Evolutionary conservation across 305 asterid species (phyloP), one percentile per base, ranked within the genome.

Genomic region (Stenogyne calaminthoides): DNA sequence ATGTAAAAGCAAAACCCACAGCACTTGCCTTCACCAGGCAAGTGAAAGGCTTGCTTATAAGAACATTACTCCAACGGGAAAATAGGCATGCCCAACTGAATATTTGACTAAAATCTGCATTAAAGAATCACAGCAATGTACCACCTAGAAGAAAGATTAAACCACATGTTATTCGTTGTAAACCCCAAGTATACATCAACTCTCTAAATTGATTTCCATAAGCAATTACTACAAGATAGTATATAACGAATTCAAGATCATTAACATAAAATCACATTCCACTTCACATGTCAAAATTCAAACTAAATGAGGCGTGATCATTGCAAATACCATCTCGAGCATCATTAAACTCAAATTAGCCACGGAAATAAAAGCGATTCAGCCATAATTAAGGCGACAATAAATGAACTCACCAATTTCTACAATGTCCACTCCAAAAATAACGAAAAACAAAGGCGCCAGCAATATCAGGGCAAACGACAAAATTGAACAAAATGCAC

Each of bases 1-100:
- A 15, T 67, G 67, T 71, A 59, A 57, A 2, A 75, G 68, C 36
- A 73, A 82, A 66, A 77, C 69, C 83, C 73, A 27, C 76, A 77
- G 67, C 66, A 74, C 86, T 76, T 54, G 80, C 87, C 84, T 67
- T 79, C 67, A 64, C 74, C 49, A 40, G 47, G 73, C 81, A 83
- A 85, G 86, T 77, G 83, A 79, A 83, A 75, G 79, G 75, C 59
- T 77, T 69, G 54, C 64, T 74, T 56, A 73, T 59, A 58, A 18
- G 62, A 56, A 70, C 77, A 68, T 44, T 62, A 65, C 37, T 69
- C 80, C 81, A 25, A 25, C 29, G 46, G 69, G 67, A 73, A 76
- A 67, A 69, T 58, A 25, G 66, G 67, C 80, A 79, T 63, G 76
- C 79, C 81, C 64, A 67, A 54, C 70, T 63, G 64, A 77, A 77